Evolutionary conservation across 2,329 filamentous ascomycete species (phyloP), one percentile per base, ranked within the genome.

Genomic region (Emergomyces orientalis): DNA sequence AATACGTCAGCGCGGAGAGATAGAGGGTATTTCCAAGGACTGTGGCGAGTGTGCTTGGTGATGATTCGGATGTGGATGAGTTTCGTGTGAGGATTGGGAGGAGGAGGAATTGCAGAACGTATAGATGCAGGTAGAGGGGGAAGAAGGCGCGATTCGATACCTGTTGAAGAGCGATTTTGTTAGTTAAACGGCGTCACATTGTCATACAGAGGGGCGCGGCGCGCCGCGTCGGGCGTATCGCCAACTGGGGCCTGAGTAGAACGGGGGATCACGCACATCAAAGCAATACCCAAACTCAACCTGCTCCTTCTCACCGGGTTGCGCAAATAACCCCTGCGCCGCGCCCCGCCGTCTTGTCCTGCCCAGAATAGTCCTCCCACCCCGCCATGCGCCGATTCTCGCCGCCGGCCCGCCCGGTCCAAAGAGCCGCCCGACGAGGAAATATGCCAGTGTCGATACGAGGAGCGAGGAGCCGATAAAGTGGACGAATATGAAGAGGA

Each of bases 221-320:
- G n/a, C n/a, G n/a, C n/a, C n/a, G n/a, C n/a, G n/a, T n/a, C n/a
- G n/a, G n/a, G n/a, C n/a, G n/a, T n/a, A n/a, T n/a, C n/a, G n/a
- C n/a, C n/a, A n/a, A n/a, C n/a, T n/a, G n/a, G n/a, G n/a, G n/a
- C n/a, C n/a, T 8, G n/a, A 22, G 11, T 5, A 11, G 32, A 37
- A 37, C 9, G 5, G 6, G 5, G 6, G 9, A n/a, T 22, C 30
- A 39, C 60, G 39, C 55, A 85, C 86, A 76, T 88, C 86, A 74
- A 88, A 88, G 72, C 86, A 88, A 71, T 88, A 88, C 61, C 86
- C 86, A 74, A 88, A 88, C 70, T 88, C 86, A 65, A 88, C 73
- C 64, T 82, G 82, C 62, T 87, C 85, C 37, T 81, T 81, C 65
- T 78, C 77, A 11, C 76, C 77, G 0, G 81, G 80, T 61, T 84